Conservation (phyloP, 768 basidiomycete species). For the Rhizopogon vulgaris region DNA sequence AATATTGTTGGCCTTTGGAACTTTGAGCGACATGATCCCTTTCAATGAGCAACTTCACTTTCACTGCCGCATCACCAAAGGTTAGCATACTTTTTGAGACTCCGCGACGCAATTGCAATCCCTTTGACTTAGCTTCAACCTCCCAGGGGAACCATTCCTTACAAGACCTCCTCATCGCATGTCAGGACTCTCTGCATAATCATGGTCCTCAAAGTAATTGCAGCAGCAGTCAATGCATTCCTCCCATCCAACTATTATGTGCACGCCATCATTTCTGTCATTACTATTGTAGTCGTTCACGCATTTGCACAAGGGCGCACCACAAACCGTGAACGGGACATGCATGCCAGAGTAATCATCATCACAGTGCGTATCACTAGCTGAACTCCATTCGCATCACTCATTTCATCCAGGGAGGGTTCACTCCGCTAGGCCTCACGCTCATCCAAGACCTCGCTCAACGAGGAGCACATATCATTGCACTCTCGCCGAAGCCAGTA, state of each 20-base stretch:
- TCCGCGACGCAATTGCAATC: slow-evolving; percentile 9
- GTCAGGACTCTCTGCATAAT: background rate
- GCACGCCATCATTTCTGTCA: slow-evolving; percentile 41
- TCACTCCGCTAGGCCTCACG: slow-evolving; percentile 68
- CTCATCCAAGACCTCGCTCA: slow-evolving; percentile 60
- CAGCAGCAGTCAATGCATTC: slow-evolving; percentile 31
- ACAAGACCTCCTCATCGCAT: background rate
- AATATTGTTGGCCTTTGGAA: slow-evolving; percentile 81
- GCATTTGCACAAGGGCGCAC: slow-evolving; percentile 62
- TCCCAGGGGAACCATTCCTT: too few species aligned
- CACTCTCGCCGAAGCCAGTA: slow-evolving; percentile 57
- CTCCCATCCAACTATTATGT: slow-evolving; percentile 55
- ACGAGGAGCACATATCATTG: slow-evolving; percentile 76
- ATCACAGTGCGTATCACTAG: slow-evolving; percentile 49
- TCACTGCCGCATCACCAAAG: slow-evolving; percentile 9
- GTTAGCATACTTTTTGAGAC: slow-evolving; percentile 4
- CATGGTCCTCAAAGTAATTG: slow-evolving; percentile 53
- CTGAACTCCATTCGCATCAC: background rate
- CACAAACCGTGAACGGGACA: slow-evolving; percentile 68
- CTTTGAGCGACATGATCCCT: slow-evolving; percentile 82
- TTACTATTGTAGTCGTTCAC: slow-evolving; percentile 42
- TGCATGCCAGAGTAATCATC: slow-evolving; percentile 66
- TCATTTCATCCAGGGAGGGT: slow-evolving; percentile 51
- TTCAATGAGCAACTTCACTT: slow-evolving; percentile 7
- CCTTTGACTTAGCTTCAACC: background rate